These are phyloP conservation scores for Aspergillus steynii DNA, from an alignment of 495 filamentous ascomycete genomes.

Conservation along the genomic window DNA sequence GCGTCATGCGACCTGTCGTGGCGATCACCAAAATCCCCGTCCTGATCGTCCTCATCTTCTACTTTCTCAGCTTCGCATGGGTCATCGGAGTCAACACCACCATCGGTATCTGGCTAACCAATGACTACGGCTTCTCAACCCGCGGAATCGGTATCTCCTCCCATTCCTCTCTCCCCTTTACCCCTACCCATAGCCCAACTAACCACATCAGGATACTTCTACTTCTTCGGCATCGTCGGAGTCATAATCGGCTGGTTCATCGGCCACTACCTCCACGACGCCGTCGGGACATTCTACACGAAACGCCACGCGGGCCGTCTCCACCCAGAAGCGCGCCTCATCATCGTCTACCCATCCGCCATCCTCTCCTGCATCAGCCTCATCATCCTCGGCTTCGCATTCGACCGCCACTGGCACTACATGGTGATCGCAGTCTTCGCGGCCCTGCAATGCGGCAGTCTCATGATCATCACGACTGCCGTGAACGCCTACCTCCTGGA, in stretches of 20 bases:
- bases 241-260: slow-evolving; percentile 51
- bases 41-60: slow-evolving; percentile 51
- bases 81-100: slow-evolving; percentile 64
- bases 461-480: slow-evolving; percentile 65
- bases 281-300: slow-evolving; percentile 48
- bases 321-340: slow-evolving; percentile 60
- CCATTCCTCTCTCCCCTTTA: neutral
- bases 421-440: slow-evolving; percentile 56
- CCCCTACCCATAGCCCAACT: neutral
- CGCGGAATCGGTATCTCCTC: slow-evolving; percentile 47
- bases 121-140: slow-evolving; percentile 54
- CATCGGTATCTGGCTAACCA: slow-evolving; percentile 53
- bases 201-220: slow-evolving; percentile 48
- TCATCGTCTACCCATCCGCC: slow-evolving; percentile 49
- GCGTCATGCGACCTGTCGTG: slow-evolving; percentile 42
- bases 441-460: slow-evolving; percentile 57
- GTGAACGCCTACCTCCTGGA: slow-evolving; percentile 63
- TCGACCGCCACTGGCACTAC: slow-evolving; percentile 55
- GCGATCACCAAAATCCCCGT: slow-evolving; percentile 55
- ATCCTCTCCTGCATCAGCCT: slow-evolving; percentile 53
- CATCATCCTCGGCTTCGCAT: slow-evolving; percentile 55
- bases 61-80: slow-evolving; percentile 62
- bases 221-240: slow-evolving; percentile 59
- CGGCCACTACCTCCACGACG: slow-evolving; percentile 63
- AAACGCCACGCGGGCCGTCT: slow-evolving; percentile 52